Conservation (phyloP, 2,329 filamentous ascomycete species). For the Fusarium chuoi region DNA sequence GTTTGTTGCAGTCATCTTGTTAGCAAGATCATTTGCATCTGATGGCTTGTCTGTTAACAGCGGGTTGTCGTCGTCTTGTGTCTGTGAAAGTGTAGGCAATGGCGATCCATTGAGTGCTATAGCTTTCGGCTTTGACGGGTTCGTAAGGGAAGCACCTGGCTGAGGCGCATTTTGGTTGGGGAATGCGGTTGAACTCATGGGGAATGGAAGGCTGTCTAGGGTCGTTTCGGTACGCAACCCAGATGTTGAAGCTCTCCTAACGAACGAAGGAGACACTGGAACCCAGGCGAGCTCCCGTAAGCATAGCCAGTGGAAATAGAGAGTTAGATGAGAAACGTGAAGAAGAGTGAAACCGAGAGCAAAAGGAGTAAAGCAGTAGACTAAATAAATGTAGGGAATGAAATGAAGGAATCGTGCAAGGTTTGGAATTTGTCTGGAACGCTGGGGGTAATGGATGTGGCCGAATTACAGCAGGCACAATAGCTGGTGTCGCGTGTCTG, state of each 20-base stretch:
- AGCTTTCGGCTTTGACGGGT: constrained; percentile 13
- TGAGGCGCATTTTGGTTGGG: constrained; percentile 37
- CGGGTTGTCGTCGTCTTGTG: constrained; percentile 25
- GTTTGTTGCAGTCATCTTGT: constrained; percentile 18
- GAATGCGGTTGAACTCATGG: constrained; percentile 44
- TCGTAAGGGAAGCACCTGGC: constrained; percentile 21
- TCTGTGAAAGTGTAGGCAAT: constrained; percentile 8
- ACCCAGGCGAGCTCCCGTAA: constrained; percentile 14
- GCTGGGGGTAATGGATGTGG: constrained; percentile 20
- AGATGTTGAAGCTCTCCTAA: constrained; percentile 17
- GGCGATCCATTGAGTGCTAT: constrained; percentile 23
- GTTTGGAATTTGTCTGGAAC: constrained; percentile 32
- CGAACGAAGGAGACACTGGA: constrained; percentile 22
- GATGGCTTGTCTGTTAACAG: constrained; percentile 3
- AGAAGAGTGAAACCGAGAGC: neutral
- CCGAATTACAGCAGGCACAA: constrained; percentile 6
- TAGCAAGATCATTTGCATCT: constrained; percentile 9
- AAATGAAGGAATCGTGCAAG: constrained; percentile 19
- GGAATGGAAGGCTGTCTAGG: constrained; percentile 30
- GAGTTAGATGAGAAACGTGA: neutral
- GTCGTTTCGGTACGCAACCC: constrained; percentile 12
- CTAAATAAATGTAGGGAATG: constrained; percentile 5
- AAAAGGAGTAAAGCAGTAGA: constrained; percentile 1
- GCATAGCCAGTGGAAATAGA: constrained; percentile 26
- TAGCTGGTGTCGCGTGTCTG: constrained; percentile 37